Evolutionary conservation across 2,329 filamentous ascomycete species (phyloP).

Genomic region (Phyllosticta paracitricarpa): DNA sequence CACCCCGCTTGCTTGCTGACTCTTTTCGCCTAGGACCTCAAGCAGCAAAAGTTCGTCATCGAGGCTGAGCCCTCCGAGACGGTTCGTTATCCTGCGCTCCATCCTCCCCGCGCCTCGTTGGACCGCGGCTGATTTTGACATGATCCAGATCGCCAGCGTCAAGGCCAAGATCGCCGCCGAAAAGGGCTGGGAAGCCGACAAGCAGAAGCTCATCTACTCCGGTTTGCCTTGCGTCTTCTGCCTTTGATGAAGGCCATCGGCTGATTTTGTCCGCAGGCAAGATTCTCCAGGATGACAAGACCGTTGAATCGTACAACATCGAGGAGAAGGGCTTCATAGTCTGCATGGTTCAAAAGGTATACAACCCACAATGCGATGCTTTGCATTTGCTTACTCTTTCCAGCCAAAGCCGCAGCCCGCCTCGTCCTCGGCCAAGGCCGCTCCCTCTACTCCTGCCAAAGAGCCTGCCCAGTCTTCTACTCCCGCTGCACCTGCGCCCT

Average conservation of each 20-base stretch:
- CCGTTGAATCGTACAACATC: conserved; percentile 92
- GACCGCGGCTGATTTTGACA: conserved; percentile 13
- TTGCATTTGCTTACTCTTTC: conserved; percentile 15
- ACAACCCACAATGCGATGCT: background rate
- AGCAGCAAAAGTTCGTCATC: conserved; percentile 96
- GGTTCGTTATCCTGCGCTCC: conserved; percentile 42
- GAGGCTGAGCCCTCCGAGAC: conserved; percentile 88
- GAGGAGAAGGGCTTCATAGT: conserved; percentile 99
- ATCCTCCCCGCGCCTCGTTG: conserved; percentile 10
- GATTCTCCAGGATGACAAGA: conserved; percentile 96
- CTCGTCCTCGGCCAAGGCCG: conserved; percentile 37
- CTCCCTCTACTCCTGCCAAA: conserved; percentile 48
- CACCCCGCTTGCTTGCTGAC: background rate
- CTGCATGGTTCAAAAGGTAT: conserved; percentile 94
- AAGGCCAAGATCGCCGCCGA: conserved; percentile 88
- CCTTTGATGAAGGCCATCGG: background rate
- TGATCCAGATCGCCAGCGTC: conserved; percentile 65
- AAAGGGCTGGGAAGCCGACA: conserved; percentile 86
- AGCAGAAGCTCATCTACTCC: conserved; percentile 96
- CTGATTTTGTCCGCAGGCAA: conserved; percentile 55
- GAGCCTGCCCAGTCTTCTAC: conserved; percentile 39
- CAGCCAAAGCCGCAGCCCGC: conserved; percentile 61
- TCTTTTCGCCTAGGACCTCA: conserved; percentile 64
- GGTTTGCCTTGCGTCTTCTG: conserved; percentile 43
- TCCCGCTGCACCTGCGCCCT: conserved; percentile 45